Percentiles rank a stretch among this genome's conserved stretches.
phyloP scores from a whole-genome alignment of 345 rosid species.

The Chamaenerion angustifolium region DNA sequence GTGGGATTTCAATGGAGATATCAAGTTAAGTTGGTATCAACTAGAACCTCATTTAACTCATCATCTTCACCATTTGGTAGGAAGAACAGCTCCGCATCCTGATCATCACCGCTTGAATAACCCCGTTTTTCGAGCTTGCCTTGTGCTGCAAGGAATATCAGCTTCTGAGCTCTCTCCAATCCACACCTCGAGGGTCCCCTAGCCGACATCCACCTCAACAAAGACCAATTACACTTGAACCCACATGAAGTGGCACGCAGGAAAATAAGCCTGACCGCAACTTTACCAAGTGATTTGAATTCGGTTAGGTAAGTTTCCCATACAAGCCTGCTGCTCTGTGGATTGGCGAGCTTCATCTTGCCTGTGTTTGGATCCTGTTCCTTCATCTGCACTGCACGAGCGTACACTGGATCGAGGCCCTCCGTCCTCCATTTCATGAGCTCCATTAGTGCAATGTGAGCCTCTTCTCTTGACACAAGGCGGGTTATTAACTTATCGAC shows the following conservation, averaged over 20 bases:
- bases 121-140: slow-evolving; percentile 77
- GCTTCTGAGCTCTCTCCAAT: slow-evolving; percentile 74
- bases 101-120: slow-evolving; percentile 72
- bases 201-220: slow-evolving; percentile 57
- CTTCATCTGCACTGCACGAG: slow-evolving; percentile 93
- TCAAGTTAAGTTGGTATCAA: slow-evolving; percentile 70
- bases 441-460: slow-evolving; percentile 94
- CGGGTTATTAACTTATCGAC: slow-evolving; percentile 91
- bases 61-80: slow-evolving; percentile 72
- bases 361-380: slow-evolving; percentile 82
- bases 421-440: slow-evolving; percentile 98
- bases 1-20: background rate
- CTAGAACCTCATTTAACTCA: slow-evolving; percentile 78
- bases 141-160: slow-evolving; percentile 78
- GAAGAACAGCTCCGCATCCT: slow-evolving; percentile 81
- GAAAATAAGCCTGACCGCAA: slow-evolving; percentile 92
- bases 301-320: slow-evolving; percentile 96
- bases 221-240: slow-evolving; percentile 80
- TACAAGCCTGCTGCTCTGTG: slow-evolving; percentile 89
- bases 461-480: slow-evolving; percentile 90
- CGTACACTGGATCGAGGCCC: slow-evolving; percentile 92
- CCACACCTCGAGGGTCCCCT: slow-evolving; percentile 53
- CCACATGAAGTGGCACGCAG: slow-evolving; percentile 83
- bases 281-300: slow-evolving; percentile 81
- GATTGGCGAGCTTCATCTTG: slow-evolving; percentile 78